Conservation (phyloP, 768 basidiomycete genomes). For the Russula vinacea region DNA sequence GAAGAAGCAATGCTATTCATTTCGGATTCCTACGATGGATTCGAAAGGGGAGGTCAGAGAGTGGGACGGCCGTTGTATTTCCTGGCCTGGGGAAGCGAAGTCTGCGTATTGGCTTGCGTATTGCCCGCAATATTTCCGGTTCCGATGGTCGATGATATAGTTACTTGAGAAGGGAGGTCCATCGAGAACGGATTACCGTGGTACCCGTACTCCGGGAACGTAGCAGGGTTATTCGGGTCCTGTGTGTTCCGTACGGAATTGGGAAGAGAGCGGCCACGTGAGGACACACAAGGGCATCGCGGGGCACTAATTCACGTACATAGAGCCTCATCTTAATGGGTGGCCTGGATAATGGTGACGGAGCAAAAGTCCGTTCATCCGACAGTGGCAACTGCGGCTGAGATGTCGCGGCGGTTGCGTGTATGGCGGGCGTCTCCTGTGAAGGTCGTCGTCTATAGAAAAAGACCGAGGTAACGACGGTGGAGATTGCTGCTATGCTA, state of each 20-base stretch:
- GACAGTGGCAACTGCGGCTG: no score
- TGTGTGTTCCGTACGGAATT: neutral
- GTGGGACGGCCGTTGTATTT: neutral
- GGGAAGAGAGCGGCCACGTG: neutral
- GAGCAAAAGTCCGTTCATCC: no score
- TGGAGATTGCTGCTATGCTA: neutral
- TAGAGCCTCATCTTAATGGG: neutral
- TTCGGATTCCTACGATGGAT: neutral
- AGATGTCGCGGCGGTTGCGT: no score
- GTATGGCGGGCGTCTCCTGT: neutral
- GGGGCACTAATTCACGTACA: neutral
- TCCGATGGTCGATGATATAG: neutral
- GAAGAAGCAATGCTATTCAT: neutral
- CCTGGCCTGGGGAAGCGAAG: neutral
- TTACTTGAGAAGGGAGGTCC: neutral
- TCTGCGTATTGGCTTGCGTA: neutral
- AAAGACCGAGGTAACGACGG: neutral
- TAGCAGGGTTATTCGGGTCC: constrained; percentile 4
- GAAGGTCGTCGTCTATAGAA: neutral
- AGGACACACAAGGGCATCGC: neutral
- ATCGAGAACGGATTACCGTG: neutral
- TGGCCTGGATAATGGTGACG: no score
- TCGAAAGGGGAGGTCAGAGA: no score
- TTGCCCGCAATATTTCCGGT: no score
- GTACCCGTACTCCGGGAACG: neutral